Base-by-base conservation (phyloP, 1,284 basidiomycete species). In the Tylopilus sp. region DNA sequence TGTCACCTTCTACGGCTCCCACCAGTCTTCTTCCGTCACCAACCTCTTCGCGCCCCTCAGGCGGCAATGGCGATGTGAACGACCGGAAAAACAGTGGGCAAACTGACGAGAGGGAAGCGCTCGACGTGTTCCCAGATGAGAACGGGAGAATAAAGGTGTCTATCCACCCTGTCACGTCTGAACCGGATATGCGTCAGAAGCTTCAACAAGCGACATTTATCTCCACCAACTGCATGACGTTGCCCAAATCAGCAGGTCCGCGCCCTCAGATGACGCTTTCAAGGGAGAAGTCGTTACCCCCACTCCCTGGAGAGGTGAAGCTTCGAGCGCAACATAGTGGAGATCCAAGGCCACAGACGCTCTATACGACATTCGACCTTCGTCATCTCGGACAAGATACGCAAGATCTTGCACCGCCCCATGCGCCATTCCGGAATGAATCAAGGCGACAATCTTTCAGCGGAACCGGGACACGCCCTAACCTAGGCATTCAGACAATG, bases 261-360 rank as follows among this genome's bases (percentile, higher is more conserved):
- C 67, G 70, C 37, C 66, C 70, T 6, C 66, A 70, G 13, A 52
- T 65, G 16, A 52, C 60, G 5, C 58, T 81, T 39, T 74, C 74
- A 16, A 71, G 85, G 34, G 86, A 90, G 53, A 91, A 91, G 59
- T 83, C 81, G 3, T 68, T 91, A 2, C 88, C 88, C 3, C 88
- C 88, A 10, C 74, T 90, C 34, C 88, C 84, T 6, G 74, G 72
- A 15, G 86, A 89, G 55, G 62, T 66, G 29, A 68, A 67, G 44
- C 60, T 67, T 29, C 71, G 71, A 29, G 68, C 74, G 44, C 73
- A 73, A n/a, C 58, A 66, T 23, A 56, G 61, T 48, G 62, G 70
- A 2, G 79, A 81, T 33, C 54, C 58, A 15, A 76, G 86, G 19
- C 86, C 86, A 4, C 78, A 78, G 48, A 89, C 86, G 2, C 70